Evolutionary conservation across 768 basidiomycete species (phyloP), one percentile per base, ranked within the genome.

Genomic region (Lanmaoa rubissima): DNA sequence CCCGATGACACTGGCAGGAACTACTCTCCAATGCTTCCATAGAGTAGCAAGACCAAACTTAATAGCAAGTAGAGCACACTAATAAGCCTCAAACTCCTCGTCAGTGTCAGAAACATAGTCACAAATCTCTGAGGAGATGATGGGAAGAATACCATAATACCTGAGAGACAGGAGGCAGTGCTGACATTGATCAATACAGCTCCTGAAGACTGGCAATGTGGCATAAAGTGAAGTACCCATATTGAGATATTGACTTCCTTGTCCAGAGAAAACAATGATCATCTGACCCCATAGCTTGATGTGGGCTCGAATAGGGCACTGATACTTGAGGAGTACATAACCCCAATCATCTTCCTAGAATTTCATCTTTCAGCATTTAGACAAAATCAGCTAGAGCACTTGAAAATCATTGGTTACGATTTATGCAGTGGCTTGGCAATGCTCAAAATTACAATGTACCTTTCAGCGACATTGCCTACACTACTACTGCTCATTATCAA

Each of bases 201-300:
- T 55, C 48, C 69, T 76, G 67, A 90, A 89, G 2, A 79, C 48
- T 0, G 76, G 58, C 8, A 75, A 78, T 1, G 76, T 76, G 39
- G 63, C 64, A 54, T 90, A 91, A 16, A 90, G 76, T 0, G 69
- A 66, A 32, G 70, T 55, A 0, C 85, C 88, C 87, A 90, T 89
- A 6, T 82, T 80, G n/a, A 75, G 64, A 71, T 86, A 85, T 59
- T 89, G 87, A 34, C 80, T 75, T 38, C 88, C 89, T 65, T 90
- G 86, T 9, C 89, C 90, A 17, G 88, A 85, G 67, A 88, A 90
- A 4, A 89, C 83, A 61, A 90, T 88, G 6, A 82, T 76, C 1
- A 80, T 75, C 4, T 74, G 70, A n/a, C 63, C 64, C 12, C 65
- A 32, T 16, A 70, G 61, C n/a, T 64, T 57, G 24, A 70, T 65